These are phyloP conservation scores for Pyropia haitanensis DNA, from an alignment of 23 red algal species.

Conservation along the genomic window DNA sequence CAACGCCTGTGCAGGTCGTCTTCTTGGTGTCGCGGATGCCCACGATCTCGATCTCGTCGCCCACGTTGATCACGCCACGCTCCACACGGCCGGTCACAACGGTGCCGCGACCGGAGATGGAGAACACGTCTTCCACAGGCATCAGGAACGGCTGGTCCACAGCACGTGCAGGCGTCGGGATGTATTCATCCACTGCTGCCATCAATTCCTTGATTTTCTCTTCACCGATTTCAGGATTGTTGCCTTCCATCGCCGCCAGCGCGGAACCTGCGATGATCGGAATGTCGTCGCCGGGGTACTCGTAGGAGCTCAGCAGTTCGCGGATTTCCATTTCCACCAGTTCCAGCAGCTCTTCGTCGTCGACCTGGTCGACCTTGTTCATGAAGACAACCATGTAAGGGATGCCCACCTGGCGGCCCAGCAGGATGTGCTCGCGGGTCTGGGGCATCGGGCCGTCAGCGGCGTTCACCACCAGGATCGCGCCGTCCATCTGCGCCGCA, in stretches of 20 bases:
- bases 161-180: constrained; percentile 75
- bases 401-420: constrained; percentile 91
- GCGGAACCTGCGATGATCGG: constrained; percentile 81
- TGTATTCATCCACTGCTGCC: constrained; percentile 67
- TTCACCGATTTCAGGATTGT: constrained; percentile 38
- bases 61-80: constrained; percentile 67
- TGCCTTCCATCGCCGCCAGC: constrained; percentile 76
- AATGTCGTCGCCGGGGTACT: constrained; percentile 82
- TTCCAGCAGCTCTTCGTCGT: constrained; percentile 91
- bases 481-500: constrained; percentile 91
- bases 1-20: constrained; percentile 79
- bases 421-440: constrained; percentile 86
- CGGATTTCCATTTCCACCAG: constrained; percentile 97
- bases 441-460: constrained; percentile 96
- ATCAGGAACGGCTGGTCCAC: constrained; percentile 89
- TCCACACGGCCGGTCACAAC: constrained; percentile 93
- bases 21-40: constrained; percentile 57
- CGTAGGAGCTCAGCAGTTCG: constrained; percentile 88
- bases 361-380: constrained; percentile 95
- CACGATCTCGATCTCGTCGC: constrained; percentile 94
- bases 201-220: constrained; percentile 72
- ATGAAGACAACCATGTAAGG: constrained; percentile 90
- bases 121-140: constrained; percentile 85
- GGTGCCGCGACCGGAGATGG: constrained; percentile 88
- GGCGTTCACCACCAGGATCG: constrained; percentile 88